These are phyloP conservation scores for Monotropa hypopitys DNA, from an alignment of 179 eudicot genomes.

Conservation along the genomic window DNA sequence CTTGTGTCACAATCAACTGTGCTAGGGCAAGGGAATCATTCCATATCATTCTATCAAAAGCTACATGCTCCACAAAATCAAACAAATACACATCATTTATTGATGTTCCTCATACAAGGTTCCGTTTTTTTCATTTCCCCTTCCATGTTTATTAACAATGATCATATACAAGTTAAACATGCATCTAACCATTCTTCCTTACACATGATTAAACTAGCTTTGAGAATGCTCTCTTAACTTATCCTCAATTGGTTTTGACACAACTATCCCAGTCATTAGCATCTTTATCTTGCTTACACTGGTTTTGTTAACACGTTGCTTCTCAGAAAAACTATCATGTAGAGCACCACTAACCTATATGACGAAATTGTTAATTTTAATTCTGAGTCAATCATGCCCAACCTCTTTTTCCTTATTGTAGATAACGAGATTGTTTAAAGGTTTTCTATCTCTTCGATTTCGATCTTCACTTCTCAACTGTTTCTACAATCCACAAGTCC, in stretches of 20 bases:
- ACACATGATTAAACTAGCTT: not conserved
- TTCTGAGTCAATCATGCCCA: too few species aligned
- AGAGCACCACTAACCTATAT: not conserved
- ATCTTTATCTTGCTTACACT: not conserved
- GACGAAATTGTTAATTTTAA: not conserved
- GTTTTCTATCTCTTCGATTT: not conserved
- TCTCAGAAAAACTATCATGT: not conserved
- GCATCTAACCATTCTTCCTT: not conserved
- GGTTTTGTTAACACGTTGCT: not conserved
- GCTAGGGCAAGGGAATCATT: not conserved
- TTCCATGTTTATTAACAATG: not conserved
- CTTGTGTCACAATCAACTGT: not conserved
- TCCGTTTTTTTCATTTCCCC: not conserved
- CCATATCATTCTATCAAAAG: not conserved
- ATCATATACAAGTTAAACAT: too few species aligned
- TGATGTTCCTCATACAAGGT: not conserved
- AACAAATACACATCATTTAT: not conserved
- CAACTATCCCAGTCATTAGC: not conserved
- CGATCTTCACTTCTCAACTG: not conserved
- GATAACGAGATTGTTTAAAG: not conserved
- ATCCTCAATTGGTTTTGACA: not conserved
- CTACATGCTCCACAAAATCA: not conserved
- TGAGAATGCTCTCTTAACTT: not conserved
- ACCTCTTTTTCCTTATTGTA: not conserved
- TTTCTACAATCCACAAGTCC: not conserved